Evolutionary conservation across 192 early-diverging fungal species (phyloP).

Genomic region (Podila epigama): DNA sequence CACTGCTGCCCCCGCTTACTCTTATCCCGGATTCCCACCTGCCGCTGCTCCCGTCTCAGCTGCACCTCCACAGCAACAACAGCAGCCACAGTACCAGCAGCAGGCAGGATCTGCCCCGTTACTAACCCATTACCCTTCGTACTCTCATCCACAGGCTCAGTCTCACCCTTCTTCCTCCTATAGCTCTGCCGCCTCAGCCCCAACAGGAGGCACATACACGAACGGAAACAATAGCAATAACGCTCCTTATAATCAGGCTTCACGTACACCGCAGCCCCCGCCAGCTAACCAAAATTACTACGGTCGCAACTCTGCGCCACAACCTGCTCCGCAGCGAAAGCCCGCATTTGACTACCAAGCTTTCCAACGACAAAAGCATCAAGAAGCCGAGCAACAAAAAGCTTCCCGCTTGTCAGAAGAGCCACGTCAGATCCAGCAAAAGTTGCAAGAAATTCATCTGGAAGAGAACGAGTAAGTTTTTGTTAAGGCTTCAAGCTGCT

Average conservation of each 20-base stretch:
- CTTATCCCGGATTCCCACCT: conserved; percentile 12
- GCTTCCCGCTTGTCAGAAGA: not conserved
- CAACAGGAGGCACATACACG: not conserved
- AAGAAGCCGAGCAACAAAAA: conserved; percentile 21
- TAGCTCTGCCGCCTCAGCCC: conserved; percentile 12
- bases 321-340: too few relatives aligned
- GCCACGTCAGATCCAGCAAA: conserved; percentile 1
- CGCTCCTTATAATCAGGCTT: too few relatives aligned
- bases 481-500: too few relatives aligned
- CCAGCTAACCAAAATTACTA: too few relatives aligned
- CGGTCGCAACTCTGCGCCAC: too few relatives aligned
- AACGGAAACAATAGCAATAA: conserved; percentile 6
- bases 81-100: conserved; percentile 3
- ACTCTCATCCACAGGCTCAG: conserved; percentile 20
- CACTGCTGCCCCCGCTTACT: conserved; percentile 14
- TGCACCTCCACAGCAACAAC: too few relatives aligned
- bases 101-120: conserved; percentile 8
- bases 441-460: not conserved
- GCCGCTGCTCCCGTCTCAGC: conserved; percentile 1
- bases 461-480: not conserved
- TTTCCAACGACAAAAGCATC: conserved; percentile 43
- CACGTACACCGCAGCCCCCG: too few relatives aligned
- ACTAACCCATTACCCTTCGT: conserved; percentile 45
- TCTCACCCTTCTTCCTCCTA: conserved; percentile 36
- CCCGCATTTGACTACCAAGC: conserved; percentile 36